These are phyloP conservation scores for Miamiensis avidus DNA, from an alignment of 169 alveolate species.

Conservation along the genomic window DNA sequence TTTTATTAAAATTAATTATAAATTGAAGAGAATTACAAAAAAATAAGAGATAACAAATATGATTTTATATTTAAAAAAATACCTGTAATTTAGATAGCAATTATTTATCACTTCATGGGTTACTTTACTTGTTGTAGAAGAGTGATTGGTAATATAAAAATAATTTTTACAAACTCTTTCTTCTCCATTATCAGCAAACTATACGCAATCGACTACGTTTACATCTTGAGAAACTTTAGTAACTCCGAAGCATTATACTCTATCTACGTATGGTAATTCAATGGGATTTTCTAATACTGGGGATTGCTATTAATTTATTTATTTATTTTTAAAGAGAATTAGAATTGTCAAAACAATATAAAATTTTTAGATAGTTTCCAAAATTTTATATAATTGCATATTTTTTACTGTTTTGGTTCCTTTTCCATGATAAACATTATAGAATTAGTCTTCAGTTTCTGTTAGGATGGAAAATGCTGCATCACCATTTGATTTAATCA, in stretches of 20 bases:
- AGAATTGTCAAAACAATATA: too few species aligned
- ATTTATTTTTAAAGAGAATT: too few species aligned
- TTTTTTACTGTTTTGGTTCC: not conserved
- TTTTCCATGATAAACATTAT: not conserved
- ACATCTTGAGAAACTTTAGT: not conserved
- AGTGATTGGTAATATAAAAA: not conserved
- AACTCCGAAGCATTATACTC: not conserved
- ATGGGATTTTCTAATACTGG: not conserved
- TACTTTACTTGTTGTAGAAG: too few species aligned
- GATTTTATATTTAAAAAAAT: too few species aligned
- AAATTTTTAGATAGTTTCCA: too few species aligned
- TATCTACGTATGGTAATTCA: not conserved
- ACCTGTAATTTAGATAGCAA: not conserved
- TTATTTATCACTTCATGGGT: not conserved
- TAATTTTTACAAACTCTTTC: not conserved
- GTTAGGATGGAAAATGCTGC: not conserved
- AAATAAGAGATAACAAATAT: too few species aligned
- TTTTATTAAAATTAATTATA: too few species aligned
- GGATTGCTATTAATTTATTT: not conserved
- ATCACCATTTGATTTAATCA: not conserved
- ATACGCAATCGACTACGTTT: not conserved
- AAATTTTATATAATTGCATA: too few species aligned
- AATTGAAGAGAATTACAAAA: too few species aligned
- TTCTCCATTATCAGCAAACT: not conserved
- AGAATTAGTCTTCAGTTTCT: not conserved